phyloP scores from a whole-genome alignment of 257 asterid species.

The Primulina eburnea region DNA sequence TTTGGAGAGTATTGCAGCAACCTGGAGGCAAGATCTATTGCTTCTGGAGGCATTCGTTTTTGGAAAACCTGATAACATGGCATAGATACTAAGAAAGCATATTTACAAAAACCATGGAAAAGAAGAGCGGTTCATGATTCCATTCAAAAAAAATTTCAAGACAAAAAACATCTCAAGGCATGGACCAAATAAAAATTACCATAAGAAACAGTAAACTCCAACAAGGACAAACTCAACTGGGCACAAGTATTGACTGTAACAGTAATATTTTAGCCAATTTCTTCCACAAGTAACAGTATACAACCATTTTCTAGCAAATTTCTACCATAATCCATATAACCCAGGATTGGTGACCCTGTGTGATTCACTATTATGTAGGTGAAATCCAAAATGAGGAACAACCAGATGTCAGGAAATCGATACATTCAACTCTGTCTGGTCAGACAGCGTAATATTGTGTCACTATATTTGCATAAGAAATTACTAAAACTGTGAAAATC shows the following conservation, averaged over 20 bases:
- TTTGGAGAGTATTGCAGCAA: conserved; percentile 92
- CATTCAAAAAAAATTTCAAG: conserved; percentile 11
- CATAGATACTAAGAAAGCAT: background rate
- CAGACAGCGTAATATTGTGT: background rate
- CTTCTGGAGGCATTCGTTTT: conserved; percentile 96
- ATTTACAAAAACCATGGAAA: conserved; percentile 4
- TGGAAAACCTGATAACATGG: conserved; percentile 65
- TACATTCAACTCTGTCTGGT: background rate
- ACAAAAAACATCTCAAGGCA: background rate
- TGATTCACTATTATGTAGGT: background rate
- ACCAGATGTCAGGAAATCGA: background rate
- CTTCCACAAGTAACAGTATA: background rate
- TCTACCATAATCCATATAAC: conserved; percentile 2
- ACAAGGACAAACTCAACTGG: background rate
- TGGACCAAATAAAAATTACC: background rate
- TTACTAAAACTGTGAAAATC: background rate
- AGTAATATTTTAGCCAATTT: background rate
- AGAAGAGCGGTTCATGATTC: background rate
- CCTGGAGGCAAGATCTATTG: conserved; percentile 92
- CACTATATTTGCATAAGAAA: background rate
- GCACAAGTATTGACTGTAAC: background rate
- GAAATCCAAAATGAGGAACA: background rate
- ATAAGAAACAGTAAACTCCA: conserved; percentile 2
- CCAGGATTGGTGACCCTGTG: background rate
- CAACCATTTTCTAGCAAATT: background rate